Conservation (phyloP, 352 stramenopile genomes). For the Poterioochromonas sp. region DNA sequence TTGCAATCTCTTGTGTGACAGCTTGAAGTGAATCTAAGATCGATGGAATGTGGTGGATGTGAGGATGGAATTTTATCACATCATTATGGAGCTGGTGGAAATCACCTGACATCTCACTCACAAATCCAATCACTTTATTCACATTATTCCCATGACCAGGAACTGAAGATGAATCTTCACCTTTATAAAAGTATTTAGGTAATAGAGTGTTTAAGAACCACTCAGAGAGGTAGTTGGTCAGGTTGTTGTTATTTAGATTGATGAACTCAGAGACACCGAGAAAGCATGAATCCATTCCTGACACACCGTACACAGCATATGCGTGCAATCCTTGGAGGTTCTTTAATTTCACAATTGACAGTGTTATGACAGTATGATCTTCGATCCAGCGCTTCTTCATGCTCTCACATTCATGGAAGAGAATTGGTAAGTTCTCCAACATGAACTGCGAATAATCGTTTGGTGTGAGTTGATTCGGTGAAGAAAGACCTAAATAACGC, state of each 20-base stretch:
- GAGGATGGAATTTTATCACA: constrained; percentile 14
- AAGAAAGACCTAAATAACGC: too few species aligned
- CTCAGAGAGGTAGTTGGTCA: constrained; percentile 10
- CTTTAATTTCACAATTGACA: too few species aligned
- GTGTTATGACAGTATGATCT: too few species aligned
- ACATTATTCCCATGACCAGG: constrained; percentile 11
- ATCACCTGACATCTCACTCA: constrained; percentile 11
- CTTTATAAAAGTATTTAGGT: constrained; percentile 18
- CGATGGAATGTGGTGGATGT: constrained; percentile 10
- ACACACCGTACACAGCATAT: too few species aligned
- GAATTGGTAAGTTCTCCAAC: too few species aligned
- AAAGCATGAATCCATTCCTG: constrained; percentile 13
- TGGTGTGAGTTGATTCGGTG: too few species aligned
- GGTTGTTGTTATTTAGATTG: constrained; percentile 15
- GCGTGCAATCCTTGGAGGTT: too few species aligned
- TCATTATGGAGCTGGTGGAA: constrained; percentile 11
- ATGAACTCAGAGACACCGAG: constrained; percentile 10
- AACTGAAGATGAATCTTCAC: constrained; percentile 14
- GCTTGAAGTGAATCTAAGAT: constrained; percentile 14
- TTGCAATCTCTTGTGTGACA: constrained; percentile 13
- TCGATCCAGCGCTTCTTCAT: too few species aligned
- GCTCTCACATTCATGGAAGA: too few species aligned
- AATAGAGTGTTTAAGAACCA: constrained; percentile 15
- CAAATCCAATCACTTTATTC: constrained; percentile 15
- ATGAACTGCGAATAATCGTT: too few species aligned